Base-by-base conservation (phyloP, 306 rosid genomes). In the Carpinus fangiana region DNA sequence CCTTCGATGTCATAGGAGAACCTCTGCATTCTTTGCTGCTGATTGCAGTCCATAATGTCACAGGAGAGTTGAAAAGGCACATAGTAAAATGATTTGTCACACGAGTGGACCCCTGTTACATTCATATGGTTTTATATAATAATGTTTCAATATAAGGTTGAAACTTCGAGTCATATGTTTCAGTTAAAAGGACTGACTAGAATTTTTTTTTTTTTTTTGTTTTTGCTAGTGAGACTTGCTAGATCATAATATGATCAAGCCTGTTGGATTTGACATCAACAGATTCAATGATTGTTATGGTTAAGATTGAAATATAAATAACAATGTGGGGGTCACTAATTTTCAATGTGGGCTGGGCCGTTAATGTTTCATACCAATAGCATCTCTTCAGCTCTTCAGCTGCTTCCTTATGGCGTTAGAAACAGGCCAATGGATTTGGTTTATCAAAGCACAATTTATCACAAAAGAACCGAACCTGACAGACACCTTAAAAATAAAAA, bases 1-100 rank as follows among this genome's bases (percentile, higher is more conserved):
- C 70, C 94, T 31, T 93, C 99, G 8, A 82, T 74, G 52, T 83
- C 85, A 43, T 82, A 72, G 73, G 20, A 45, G 47, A 73, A 60
- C 55, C 48, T 73, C 21, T 14, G 55, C 79, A 34, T 53, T 74
- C 54, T 73, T 52, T 76, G 68, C 51, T 57, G 38, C 20, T 68
- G 56, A n/a, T 55, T 61, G 48, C 55, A 53, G 21, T 23, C 69
- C 21, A 67, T 41, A 51, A 43, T 46, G 48, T 59, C 43, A 66
- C 11, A 28, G 59, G 47, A 61, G 67, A 2, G 84, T 84, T 85
- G 88, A 79, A 85, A 76, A 59, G 74, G 75, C 59, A 50, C 55
- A 59, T 67, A 75, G 75, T 21, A 23, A 28, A 80, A 13, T 53
- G 14, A 26, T 23, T 41, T 61, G 18, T 20, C 50, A 57, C 52